Conservation (phyloP, 2,329 filamentous ascomycete genomes). For the Aspergillus candidus region DNA sequence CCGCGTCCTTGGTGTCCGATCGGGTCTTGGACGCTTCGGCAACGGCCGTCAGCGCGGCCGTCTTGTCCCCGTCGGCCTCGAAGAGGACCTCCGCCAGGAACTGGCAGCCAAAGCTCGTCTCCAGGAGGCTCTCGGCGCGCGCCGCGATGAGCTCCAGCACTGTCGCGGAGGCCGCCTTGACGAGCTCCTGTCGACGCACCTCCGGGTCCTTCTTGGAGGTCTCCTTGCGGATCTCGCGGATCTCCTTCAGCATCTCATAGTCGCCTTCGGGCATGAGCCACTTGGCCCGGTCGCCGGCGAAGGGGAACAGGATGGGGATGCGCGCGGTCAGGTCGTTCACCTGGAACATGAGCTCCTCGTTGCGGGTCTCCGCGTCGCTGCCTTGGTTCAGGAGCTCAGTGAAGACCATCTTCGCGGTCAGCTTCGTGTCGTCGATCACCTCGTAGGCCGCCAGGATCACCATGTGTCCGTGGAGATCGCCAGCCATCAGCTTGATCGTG, state of each 20-base stretch:
- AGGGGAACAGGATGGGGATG: conserved; percentile 70
- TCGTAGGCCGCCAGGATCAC: conserved; percentile 83
- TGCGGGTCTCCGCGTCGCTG: conserved; percentile 29
- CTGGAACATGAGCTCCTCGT: conserved; percentile 41
- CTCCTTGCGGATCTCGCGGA: conserved; percentile 69
- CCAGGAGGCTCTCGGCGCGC: conserved; percentile 61
- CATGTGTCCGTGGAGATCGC: conserved; percentile 69
- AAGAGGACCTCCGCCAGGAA: conserved; percentile 79
- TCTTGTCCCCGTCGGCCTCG: conserved; percentile 67
- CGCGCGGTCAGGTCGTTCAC: conserved; percentile 46
- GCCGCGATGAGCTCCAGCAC: conserved; percentile 68
- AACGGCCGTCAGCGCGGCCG: conserved; percentile 63
- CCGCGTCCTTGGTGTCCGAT: conserved; percentile 53
- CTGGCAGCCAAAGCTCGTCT: conserved; percentile 78
- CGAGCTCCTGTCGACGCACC: conserved; percentile 66
- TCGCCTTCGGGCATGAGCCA: conserved; percentile 61
- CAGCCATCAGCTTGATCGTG: conserved; percentile 76
- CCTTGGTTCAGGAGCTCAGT: conserved; percentile 75
- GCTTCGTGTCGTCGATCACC: conserved; percentile 87
- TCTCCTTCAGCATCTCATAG: conserved; percentile 65
- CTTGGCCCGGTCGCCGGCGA: conserved; percentile 57
- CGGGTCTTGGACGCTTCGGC: conserved; percentile 43
- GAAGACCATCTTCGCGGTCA: conserved; percentile 79
- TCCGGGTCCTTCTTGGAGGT: conserved; percentile 92
- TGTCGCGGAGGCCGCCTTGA: conserved; percentile 65